Evolutionary conservation across 768 basidiomycete genomes (phyloP).

Genomic region (Leccinum rimulosum): DNA sequence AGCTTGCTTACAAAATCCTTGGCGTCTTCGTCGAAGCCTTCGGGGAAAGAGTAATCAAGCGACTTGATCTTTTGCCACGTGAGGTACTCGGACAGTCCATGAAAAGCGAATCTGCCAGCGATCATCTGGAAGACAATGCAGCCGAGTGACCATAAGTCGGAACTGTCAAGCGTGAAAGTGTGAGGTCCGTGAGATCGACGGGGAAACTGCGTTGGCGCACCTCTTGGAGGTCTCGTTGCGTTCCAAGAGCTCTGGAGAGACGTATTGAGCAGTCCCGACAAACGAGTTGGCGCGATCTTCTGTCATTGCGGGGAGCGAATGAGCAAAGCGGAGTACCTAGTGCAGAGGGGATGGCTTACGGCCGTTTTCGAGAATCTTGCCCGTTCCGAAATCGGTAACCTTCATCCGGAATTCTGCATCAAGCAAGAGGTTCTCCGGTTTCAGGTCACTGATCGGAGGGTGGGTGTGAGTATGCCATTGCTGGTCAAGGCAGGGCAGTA

Average conservation of each 20-base stretch:
- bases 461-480: slow-evolving; percentile 12
- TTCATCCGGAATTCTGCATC: slow-evolving; percentile 85
- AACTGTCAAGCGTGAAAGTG: slow-evolving; percentile 41
- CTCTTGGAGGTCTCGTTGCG: slow-evolving; percentile 71
- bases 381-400: slow-evolving; percentile 97
- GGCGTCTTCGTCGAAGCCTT: slow-evolving; percentile 79
- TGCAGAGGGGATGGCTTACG: slow-evolving; percentile 37
- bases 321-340: not conserved
- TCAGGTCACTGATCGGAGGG: slow-evolving; percentile 55
- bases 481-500: not conserved
- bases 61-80: slow-evolving; percentile 94
- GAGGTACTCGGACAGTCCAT: slow-evolving; percentile 87
- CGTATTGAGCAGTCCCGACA: slow-evolving; percentile 89
- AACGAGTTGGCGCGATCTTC: slow-evolving; percentile 66
- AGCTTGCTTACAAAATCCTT: slow-evolving; percentile 76
- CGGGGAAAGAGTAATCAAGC: slow-evolving; percentile 83
- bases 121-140: slow-evolving; percentile 95
- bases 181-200: not conserved
- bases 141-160: slow-evolving; percentile 94
- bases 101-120: slow-evolving; percentile 87
- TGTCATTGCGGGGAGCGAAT: slow-evolving; percentile 26
- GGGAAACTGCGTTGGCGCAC: slow-evolving; percentile 37
- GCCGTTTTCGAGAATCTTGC: slow-evolving; percentile 63
- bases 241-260: slow-evolving; percentile 82
- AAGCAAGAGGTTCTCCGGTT: slow-evolving; percentile 89